Percentiles rank a stretch among this genome's conserved stretches.
phyloP scores from a whole-genome alignment of 1,284 basidiomycete genomes.

The Rhodotorula sp. region DNA sequence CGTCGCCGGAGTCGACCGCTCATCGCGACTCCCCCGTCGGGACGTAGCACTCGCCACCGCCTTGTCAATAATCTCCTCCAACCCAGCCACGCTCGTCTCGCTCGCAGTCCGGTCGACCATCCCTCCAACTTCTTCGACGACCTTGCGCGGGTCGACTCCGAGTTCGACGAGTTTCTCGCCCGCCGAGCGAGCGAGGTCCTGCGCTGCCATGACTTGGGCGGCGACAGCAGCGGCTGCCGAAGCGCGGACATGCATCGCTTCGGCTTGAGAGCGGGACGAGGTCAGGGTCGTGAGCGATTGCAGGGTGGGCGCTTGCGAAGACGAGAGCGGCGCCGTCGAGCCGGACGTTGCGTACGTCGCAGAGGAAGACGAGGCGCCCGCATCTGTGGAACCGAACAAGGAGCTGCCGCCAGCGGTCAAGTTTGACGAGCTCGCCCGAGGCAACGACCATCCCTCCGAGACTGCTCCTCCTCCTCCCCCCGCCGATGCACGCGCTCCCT shows the following conservation, averaged over 20 bases:
- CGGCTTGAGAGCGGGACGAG: conserved; percentile 20
- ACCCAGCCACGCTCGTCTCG: neutral
- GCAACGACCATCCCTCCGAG: neutral
- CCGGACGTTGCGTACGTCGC: neutral
- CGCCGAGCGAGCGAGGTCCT: conserved; percentile 34
- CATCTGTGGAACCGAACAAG: neutral
- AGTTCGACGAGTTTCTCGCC: conserved; percentile 22
- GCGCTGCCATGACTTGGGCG: conserved; percentile 41
- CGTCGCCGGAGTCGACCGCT: neutral
- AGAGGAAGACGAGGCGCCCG: neutral
- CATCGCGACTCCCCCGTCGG: neutral
- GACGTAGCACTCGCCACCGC: neutral
- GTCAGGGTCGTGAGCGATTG: conserved; percentile 18
- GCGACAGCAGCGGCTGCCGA: conserved; percentile 40
- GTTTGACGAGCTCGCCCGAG: neutral
- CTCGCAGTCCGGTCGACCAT: conserved; percentile 13
- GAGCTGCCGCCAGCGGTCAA: neutral
- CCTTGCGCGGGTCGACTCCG: conserved; percentile 27
- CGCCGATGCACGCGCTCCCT: neutral
- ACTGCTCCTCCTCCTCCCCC: neutral
- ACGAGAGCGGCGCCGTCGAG: neutral
- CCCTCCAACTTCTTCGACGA: conserved; percentile 23
- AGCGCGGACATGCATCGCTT: conserved; percentile 39
- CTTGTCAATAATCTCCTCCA: neutral
- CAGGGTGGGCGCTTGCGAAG: conserved; percentile 24